Conservation (phyloP, 495 filamentous ascomycete genomes). For the Penicillium malachiteum region DNA sequence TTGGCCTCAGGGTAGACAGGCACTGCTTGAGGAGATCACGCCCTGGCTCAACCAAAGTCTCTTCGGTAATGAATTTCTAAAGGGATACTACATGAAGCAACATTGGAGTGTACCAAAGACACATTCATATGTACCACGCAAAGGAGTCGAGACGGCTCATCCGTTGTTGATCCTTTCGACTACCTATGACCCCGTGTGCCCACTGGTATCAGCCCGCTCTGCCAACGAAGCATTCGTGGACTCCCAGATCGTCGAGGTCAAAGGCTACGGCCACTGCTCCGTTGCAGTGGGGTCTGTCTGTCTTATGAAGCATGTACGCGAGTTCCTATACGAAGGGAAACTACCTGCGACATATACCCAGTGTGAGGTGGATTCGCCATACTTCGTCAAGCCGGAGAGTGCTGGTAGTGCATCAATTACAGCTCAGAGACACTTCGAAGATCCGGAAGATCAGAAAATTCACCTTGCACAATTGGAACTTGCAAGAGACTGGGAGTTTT, state of each 20-base stretch:
- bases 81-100: conserved; percentile 32
- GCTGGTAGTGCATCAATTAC: conserved; percentile 1
- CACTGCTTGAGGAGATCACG: conserved; percentile 3
- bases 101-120: conserved; percentile 39
- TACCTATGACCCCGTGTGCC: conserved; percentile 45
- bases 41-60: conserved; percentile 11
- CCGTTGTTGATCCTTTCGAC: conserved; percentile 43
- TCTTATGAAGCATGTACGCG: conserved; percentile 31
- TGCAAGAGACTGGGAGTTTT: conserved; percentile 7
- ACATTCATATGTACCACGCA: conserved; percentile 34
- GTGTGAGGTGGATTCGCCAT: conserved; percentile 33
- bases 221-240: conserved; percentile 39
- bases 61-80: conserved; percentile 14
- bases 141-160: conserved; percentile 32
- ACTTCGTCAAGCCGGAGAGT: conserved; percentile 29
- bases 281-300: conserved; percentile 41
- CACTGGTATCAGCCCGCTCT: conserved; percentile 37
- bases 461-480: conserved; percentile 11
- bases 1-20: conserved; percentile 6
- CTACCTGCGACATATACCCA: conserved; percentile 30
- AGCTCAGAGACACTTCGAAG: conserved; percentile 11
- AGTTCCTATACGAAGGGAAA: conserved; percentile 37
- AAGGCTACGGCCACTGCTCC: conserved; percentile 46
- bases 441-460: conserved; percentile 12
- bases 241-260: conserved; percentile 39